Conservation (phyloP, 1,284 basidiomycete species). For the Porogramme epimiltina region DNA sequence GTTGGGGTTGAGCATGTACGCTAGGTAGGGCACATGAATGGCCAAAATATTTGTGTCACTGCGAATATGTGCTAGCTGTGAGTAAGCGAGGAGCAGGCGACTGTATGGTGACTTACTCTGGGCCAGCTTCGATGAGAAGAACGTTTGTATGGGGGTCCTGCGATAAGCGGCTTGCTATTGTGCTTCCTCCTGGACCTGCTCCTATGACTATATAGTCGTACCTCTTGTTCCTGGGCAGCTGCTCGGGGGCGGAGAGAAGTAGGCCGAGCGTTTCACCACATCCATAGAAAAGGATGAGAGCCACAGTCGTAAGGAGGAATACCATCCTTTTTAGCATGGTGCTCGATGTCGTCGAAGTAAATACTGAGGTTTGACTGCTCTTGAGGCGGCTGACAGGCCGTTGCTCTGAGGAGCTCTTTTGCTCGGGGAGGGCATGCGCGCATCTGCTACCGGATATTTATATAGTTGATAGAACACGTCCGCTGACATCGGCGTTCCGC, state of each 20-base stretch:
- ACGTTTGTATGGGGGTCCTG: constrained; percentile 18
- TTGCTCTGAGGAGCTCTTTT: too few species aligned
- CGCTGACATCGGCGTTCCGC: too few species aligned
- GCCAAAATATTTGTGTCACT: constrained; percentile 27
- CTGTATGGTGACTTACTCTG: constrained; percentile 4
- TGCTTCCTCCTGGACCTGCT: constrained; percentile 16
- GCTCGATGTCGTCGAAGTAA: too few species aligned
- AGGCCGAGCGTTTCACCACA: background rate
- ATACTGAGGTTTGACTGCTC: too few species aligned
- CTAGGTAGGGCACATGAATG: constrained; percentile 29
- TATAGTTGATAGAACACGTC: too few species aligned
- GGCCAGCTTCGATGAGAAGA: constrained; percentile 26
- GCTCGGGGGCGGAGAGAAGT: background rate
- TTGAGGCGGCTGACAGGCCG: too few species aligned
- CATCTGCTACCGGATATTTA: too few species aligned
- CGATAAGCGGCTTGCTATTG: constrained; percentile 22
- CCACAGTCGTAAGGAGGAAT: too few species aligned
- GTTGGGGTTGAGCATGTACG: constrained; percentile 16
- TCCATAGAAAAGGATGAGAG: too few species aligned
- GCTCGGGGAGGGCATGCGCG: too few species aligned
- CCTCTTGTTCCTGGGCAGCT: background rate
- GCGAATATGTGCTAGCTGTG: background rate
- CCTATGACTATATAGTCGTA: constrained; percentile 12
- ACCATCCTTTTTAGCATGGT: too few species aligned
- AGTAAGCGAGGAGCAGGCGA: background rate